A percentile compares a stretch with the other conserved stretches of the same genome.
These are phyloP conservation scores for Neonectria neomacrospora DNA, from an alignment of 2,329 filamentous ascomycete genomes.

Conservation along the genomic window DNA sequence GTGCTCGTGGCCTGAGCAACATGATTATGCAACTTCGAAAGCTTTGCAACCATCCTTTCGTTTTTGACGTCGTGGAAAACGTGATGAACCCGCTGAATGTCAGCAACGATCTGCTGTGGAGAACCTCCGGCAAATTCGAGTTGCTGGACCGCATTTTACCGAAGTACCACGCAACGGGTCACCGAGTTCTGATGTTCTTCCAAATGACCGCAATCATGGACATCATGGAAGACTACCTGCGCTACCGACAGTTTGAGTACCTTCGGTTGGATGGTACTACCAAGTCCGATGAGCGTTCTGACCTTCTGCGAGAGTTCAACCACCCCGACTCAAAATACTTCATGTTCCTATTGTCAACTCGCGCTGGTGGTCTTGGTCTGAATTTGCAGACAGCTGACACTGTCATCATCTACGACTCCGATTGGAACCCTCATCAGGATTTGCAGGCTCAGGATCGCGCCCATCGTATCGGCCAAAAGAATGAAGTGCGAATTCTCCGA, in stretches of 20 bases:
- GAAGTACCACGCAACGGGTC: slow-evolving; percentile 90
- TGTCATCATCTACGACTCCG: slow-evolving; percentile 99
- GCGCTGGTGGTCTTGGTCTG: slow-evolving; percentile 95
- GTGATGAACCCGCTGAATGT: slow-evolving; percentile 92
- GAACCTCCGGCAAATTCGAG: slow-evolving; percentile 97
- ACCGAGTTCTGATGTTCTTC: slow-evolving; percentile 99
- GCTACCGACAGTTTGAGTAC: slow-evolving; percentile 84
- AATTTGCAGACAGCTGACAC: slow-evolving; percentile 98
- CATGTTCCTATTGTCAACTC: slow-evolving; percentile 97
- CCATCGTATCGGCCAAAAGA: slow-evolving; percentile 99
- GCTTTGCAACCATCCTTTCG: slow-evolving; percentile 98
- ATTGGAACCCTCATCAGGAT: slow-evolving; percentile 99
- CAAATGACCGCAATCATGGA: slow-evolving; percentile 99
- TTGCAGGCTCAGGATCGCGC: slow-evolving; percentile 99
- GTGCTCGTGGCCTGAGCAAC: slow-evolving; percentile 94
- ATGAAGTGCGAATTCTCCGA: slow-evolving; percentile 95
- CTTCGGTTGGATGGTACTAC: slow-evolving; percentile 95
- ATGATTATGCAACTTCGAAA: slow-evolving; percentile 99
- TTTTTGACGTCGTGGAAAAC: slow-evolving; percentile 97
- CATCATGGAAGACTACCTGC: slow-evolving; percentile 98
- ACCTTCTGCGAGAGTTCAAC: slow-evolving; percentile 90
- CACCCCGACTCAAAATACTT: slow-evolving; percentile 91
- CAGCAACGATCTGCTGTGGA: slow-evolving; percentile 95
- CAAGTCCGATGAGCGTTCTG: slow-evolving; percentile 96
- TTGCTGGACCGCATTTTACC: slow-evolving; percentile 90